Conservation (phyloP, 352 stramenopile genomes). For the Globisporangium alternatum region DNA sequence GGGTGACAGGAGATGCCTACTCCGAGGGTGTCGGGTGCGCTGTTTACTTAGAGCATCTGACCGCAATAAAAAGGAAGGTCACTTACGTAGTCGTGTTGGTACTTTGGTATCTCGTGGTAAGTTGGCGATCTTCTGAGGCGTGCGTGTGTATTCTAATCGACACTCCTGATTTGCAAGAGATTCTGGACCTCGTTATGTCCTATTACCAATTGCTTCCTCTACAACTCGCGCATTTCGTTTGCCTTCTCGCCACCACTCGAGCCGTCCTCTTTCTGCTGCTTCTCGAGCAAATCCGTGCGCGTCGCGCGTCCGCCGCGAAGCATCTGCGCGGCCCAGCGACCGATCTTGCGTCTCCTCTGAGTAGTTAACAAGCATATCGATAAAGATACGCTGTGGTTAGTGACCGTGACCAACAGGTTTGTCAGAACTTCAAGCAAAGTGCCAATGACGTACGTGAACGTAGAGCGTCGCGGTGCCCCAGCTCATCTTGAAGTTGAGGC, state of each 20-base stretch:
- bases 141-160: too few species aligned
- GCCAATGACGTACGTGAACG: slow-evolving; percentile 62
- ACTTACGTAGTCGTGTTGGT: too few species aligned
- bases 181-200: too few species aligned
- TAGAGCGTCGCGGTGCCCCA: slow-evolving; percentile 81
- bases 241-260: slow-evolving; percentile 3
- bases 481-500: slow-evolving; percentile 73
- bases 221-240: neutral
- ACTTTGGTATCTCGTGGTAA: too few species aligned
- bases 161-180: too few species aligned
- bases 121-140: too few species aligned
- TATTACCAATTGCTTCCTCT: too few species aligned
- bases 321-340: slow-evolving; percentile 83
- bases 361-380: neutral
- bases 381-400: neutral
- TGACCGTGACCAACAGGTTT: neutral
- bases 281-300: slow-evolving; percentile 65
- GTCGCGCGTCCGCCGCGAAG: slow-evolving; percentile 71
- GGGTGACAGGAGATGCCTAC: too few species aligned
- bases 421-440: neutral
- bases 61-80: too few species aligned
- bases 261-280: slow-evolving; percentile 30
- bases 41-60: too few species aligned
- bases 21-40: too few species aligned
- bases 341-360: slow-evolving; percentile 77